Conservation (phyloP, 2,329 filamentous ascomycete species). For the Xylariaceae sp. region DNA sequence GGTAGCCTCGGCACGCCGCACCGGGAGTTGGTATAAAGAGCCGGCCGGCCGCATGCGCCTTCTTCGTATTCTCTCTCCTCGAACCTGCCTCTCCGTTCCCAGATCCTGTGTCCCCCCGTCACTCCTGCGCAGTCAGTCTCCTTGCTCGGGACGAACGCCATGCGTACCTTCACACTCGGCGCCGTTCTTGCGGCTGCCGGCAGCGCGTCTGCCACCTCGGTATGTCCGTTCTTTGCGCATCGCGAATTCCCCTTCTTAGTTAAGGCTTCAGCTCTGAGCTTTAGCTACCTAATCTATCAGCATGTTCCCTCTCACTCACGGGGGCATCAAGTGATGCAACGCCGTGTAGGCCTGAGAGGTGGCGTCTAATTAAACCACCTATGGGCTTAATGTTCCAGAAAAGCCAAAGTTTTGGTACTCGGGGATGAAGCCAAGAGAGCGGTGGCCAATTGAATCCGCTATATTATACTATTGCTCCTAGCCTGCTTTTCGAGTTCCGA, state of each 20-base stretch:
- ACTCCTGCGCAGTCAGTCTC: not conserved
- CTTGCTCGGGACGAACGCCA: slow-evolving; percentile 4
- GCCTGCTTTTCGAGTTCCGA: not conserved
- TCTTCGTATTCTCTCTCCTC: not conserved
- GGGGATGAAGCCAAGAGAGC: not conserved
- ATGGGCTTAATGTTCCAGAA: not conserved
- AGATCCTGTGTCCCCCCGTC: not conserved
- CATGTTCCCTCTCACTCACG: not conserved
- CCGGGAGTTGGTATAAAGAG: not conserved
- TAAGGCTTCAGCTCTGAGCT: not conserved
- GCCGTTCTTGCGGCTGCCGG: slow-evolving; percentile 16
- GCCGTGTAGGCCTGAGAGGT: not conserved
- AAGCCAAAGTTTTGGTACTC: not conserved
- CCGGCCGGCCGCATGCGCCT: not conserved
- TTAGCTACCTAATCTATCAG: not conserved
- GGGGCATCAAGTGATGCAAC: not conserved
- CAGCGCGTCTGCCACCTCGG: slow-evolving; percentile 18
- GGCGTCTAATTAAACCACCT: not conserved
- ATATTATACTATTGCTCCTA: not conserved
- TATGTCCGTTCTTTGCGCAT: slow-evolving; percentile 9
- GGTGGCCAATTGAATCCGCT: slow-evolving; percentile 1
- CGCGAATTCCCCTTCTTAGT: not conserved
- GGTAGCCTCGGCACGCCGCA: not conserved
- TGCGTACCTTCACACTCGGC: slow-evolving; percentile 18
- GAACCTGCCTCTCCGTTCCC: not conserved